Evolutionary conservation across 2,329 filamentous ascomycete species (phyloP), one percentile per base, ranked within the genome.

Genomic region (Amauroascus verrucosus): DNA sequence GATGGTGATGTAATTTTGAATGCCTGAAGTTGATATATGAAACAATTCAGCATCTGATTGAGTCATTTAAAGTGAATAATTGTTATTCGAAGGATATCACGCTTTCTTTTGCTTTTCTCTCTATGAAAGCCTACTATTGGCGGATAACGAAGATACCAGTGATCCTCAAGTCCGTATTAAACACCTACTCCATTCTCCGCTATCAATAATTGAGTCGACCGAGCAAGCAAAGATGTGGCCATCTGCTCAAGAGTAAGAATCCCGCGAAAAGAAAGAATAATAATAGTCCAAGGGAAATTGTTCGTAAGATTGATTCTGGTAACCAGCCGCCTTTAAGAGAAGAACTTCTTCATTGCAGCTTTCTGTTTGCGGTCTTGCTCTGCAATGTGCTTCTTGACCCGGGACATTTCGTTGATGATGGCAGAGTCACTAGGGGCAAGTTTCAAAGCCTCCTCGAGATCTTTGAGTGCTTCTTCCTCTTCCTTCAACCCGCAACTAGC

Each of bases 271-370:
- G 11, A 22, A 9, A 30, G 5, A 22, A 20, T n/a, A n/a, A 18
- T 22, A 16, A 38, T 18, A 18, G 33, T 7, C 26, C 26, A 30
- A 9, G 28, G 13, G 46, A 18, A 14, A 14, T 13, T 48, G 8
- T 35, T 32, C 45, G 14, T 26, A 37, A 24, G 7, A 11, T 2
- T 6, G 30, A 24, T 24, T 35, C 16, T 24, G 13, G 16, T n/a
- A 32, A n/a, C 28, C 6, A 13, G 13, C 16, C 20, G 16, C 46
- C 4, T 20, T 57, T 30, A 57, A 13, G 56, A 57, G 67, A 97
- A 97, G 72, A 94, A 93, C 75, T 95, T 97, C 75, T 85, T 86
- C 68, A 91, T 95, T 5, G 84, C 85, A 62, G 86, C 88, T 80
- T 90, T 94, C 76, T 96, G 88, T 80, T 90, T 95, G 67, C 86